These are phyloP conservation scores for Penicillium capsulatum DNA, from an alignment of 2,329 filamentous ascomycete genomes.

Conservation along the genomic window DNA sequence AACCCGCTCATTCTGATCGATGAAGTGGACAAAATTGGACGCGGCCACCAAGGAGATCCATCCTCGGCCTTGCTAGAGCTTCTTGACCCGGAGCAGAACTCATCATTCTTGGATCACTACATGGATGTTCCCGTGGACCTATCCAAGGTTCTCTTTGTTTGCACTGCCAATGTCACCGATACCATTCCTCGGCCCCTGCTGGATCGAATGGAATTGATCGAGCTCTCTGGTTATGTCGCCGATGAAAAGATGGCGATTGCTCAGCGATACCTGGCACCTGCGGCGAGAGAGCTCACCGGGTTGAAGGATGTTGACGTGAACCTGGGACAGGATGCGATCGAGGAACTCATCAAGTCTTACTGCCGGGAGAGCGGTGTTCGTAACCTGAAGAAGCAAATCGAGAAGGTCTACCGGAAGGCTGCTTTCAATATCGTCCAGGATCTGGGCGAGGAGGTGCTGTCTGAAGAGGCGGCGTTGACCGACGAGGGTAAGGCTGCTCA, in stretches of 20 bases:
- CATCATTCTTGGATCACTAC: conserved; percentile 95
- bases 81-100: conserved; percentile 95
- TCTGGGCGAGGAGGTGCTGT: conserved; percentile 75
- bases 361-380: conserved; percentile 95
- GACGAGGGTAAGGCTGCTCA: conserved; percentile 77
- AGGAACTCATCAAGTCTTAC: conserved; percentile 97
- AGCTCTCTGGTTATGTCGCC: conserved; percentile 90
- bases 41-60: conserved; percentile 93
- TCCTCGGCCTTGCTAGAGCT: conserved; percentile 90
- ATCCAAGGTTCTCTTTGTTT: conserved; percentile 96
- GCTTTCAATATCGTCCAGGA: conserved; percentile 96
- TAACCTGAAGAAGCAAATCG: conserved; percentile 98
- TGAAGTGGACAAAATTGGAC: conserved; percentile 96
- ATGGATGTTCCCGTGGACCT: conserved; percentile 97
- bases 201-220: conserved; percentile 96
- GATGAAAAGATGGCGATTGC: conserved; percentile 99
- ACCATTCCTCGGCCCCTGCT: conserved; percentile 91
- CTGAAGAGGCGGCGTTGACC: conserved; percentile 77
- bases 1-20: conserved; percentile 96
- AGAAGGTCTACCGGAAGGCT: conserved; percentile 97
- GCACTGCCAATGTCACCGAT: conserved; percentile 98
- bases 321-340: conserved; percentile 81
- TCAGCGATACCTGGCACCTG: conserved; percentile 83
- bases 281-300: conserved; percentile 90
- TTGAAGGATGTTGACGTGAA: conserved; percentile 85